phyloP scores from a whole-genome alignment of 106 monocot species.

The Platanthera guangdongensis region DNA sequence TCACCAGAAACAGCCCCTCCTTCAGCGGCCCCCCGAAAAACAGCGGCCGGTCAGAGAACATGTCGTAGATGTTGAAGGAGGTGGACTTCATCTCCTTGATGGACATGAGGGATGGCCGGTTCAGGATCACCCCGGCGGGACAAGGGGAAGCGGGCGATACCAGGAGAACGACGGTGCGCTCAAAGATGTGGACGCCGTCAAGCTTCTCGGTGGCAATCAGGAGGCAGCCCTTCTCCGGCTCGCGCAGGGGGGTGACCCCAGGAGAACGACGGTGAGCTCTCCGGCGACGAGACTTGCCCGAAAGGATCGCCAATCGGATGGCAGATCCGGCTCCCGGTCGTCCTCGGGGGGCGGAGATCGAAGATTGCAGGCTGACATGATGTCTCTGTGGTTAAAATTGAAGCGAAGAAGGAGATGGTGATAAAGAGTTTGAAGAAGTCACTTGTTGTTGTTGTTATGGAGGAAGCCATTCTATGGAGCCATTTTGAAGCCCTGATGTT shows the following conservation, averaged over 20 bases:
- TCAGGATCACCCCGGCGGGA: slow-evolving; percentile 71
- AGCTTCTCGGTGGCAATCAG: slow-evolving; percentile 77
- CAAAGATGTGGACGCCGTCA: slow-evolving; percentile 90
- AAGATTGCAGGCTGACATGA: slow-evolving; percentile 33
- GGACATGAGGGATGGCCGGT: slow-evolving; percentile 89
- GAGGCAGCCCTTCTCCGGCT: slow-evolving; percentile 75
- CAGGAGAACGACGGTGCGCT: slow-evolving; percentile 65
- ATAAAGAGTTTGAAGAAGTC: slow-evolving; percentile 7
- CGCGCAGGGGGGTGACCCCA: slow-evolving; percentile 74
- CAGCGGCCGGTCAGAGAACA: slow-evolving; percentile 57
- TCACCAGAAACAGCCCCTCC: slow-evolving; percentile 54
- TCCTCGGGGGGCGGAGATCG: slow-evolving; percentile 11
- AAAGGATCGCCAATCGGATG: slow-evolving; percentile 81
- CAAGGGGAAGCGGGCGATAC: slow-evolving; percentile 38
- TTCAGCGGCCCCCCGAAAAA: slow-evolving; percentile 86
- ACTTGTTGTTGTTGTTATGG: slow-evolving; percentile 15
- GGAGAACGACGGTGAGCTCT: slow-evolving; percentile 35
- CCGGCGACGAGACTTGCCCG: slow-evolving; percentile 63
- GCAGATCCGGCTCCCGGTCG: slow-evolving; percentile 9
- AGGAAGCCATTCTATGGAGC: background rate
- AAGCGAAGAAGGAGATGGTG: background rate
- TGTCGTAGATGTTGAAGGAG: slow-evolving; percentile 27
- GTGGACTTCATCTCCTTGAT: slow-evolving; percentile 70
- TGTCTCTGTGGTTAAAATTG: background rate
- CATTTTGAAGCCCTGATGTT: slow-evolving; percentile 13